Base-by-base conservation (phyloP, 2,329 filamentous ascomycete species). In the Penicillium crustosum region DNA sequence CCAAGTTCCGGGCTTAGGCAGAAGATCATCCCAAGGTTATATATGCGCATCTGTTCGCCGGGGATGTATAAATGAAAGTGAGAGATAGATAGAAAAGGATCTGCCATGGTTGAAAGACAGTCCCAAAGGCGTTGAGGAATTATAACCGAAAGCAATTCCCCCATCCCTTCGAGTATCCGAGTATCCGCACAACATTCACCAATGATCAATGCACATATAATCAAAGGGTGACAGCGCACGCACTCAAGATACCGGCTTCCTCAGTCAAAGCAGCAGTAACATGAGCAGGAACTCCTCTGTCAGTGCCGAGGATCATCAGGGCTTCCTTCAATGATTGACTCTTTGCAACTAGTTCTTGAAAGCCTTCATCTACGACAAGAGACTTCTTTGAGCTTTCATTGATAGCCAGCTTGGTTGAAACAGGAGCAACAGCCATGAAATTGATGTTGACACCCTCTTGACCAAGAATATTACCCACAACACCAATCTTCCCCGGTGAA, bases 221-320 rank as follows among this genome's bases (percentile, higher is more conserved):
- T 57, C 51, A 67, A 35, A 84, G 70, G 39, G 73, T 79, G 33
- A 85, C 79, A 60, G 81, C 76, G 63, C 76, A 80, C 2, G 80
- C 82, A 69, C 81, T 82, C 62, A 85, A 66, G 15, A 85, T 79
- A 0, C 82, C 83, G 39, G 82, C 77, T 12, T 75, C 74, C 7
- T 72, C 76, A 51, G 83, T 76, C 62, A 86, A 66, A 31, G 76
- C 75, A 66, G 78, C 75, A 33, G 79, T 75, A 15, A 84, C 80
- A 55, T 85, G 81, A 53, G 82, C 81, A 0, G 81, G 82, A 19
- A 92, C 85, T 4, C 81, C 79, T 2, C 84, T 83, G 67, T 89
- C 86, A 10, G 93, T 85, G 1, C 90, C 89, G 50, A 93, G 66
- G 66, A 93, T 93, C 90, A 93, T 93, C 64, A 93, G 75, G 10